Evolutionary conservation across 495 filamentous ascomycete genomes (phyloP).

Genomic region (Penicillium bovifimosum): DNA sequence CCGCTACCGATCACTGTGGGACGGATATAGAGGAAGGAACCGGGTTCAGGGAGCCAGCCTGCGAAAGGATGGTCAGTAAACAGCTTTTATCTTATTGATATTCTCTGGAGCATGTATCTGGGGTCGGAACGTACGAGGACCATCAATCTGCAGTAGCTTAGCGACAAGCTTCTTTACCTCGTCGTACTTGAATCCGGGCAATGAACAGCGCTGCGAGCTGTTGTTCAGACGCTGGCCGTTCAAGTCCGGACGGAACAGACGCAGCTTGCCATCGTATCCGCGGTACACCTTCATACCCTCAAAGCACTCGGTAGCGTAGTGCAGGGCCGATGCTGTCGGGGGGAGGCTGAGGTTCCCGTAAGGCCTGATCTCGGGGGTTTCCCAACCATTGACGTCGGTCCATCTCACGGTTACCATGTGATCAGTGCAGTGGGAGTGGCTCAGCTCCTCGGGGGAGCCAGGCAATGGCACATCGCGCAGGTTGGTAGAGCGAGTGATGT

Average conservation of each 20-base stretch:
- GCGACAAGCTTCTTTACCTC: slow-evolving; percentile 72
- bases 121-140: slow-evolving; percentile 30
- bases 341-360: slow-evolving; percentile 76
- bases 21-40: slow-evolving; percentile 68
- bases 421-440: slow-evolving; percentile 67
- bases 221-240: slow-evolving; percentile 70
- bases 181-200: slow-evolving; percentile 66
- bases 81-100: neutral
- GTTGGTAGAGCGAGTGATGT: slow-evolving; percentile 57
- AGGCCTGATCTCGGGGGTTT: slow-evolving; percentile 68
- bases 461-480: slow-evolving; percentile 64
- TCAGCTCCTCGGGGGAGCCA: slow-evolving; percentile 45
- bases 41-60: slow-evolving; percentile 71
- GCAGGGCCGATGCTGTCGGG: slow-evolving; percentile 78
- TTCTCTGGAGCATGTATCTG: neutral
- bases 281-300: slow-evolving; percentile 88
- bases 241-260: slow-evolving; percentile 76
- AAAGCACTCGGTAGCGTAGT: slow-evolving; percentile 92
- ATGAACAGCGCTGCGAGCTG: slow-evolving; percentile 66
- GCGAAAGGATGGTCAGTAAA: slow-evolving; percentile 7
- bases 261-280: slow-evolving; percentile 72
- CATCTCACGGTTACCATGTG: slow-evolving; percentile 82
- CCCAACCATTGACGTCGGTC: slow-evolving; percentile 66
- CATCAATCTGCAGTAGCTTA: slow-evolving; percentile 53
- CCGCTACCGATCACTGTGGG: slow-evolving; percentile 83